Evolutionary conservation across 345 rosid genomes (phyloP).

Genomic region (Arabis hirsuta): DNA sequence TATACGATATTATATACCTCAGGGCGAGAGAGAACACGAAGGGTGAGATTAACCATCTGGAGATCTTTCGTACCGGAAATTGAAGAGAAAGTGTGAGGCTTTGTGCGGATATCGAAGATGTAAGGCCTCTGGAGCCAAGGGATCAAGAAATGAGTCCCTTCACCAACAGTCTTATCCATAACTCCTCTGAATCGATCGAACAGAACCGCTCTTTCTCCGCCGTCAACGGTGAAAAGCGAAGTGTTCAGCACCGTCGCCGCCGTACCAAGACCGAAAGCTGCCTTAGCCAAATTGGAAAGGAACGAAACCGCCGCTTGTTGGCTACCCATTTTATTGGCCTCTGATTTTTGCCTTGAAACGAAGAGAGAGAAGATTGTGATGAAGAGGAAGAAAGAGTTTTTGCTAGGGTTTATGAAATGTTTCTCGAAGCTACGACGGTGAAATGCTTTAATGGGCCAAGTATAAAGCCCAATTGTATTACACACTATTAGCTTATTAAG

Average conservation of each 20-base stretch:
- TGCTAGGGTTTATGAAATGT: conserved; percentile 45
- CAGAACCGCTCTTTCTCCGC: conserved; percentile 92
- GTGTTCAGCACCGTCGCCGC: conserved; percentile 64
- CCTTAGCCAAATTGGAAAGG: conserved; percentile 67
- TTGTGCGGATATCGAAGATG: conserved; percentile 85
- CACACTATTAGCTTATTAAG: too few relatives aligned
- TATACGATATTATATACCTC: conserved; percentile 47
- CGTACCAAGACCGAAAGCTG: conserved; percentile 84
- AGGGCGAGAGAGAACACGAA: conserved; percentile 94
- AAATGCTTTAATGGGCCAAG: conserved; percentile 2
- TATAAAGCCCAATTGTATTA: not conserved
- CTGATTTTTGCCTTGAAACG: not conserved
- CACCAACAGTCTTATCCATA: conserved; percentile 73
- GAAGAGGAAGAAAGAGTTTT: not conserved
- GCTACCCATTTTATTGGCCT: conserved; percentile 64
- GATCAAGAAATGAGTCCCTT: conserved; percentile 92
- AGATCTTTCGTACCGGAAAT: conserved; percentile 97
- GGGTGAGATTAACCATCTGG: conserved; percentile 98
- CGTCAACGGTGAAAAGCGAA: conserved; percentile 97
- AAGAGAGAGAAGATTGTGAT: not conserved
- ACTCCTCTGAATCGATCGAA: conserved; percentile 96
- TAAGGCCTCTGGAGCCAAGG: conserved; percentile 90
- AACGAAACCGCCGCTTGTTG: conserved; percentile 77
- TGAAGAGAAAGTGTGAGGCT: conserved; percentile 96
- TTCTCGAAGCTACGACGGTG: conserved; percentile 1